Evolutionary conservation across 441 rosid species (phyloP).

Genomic region (Biscutella laevigata): DNA sequence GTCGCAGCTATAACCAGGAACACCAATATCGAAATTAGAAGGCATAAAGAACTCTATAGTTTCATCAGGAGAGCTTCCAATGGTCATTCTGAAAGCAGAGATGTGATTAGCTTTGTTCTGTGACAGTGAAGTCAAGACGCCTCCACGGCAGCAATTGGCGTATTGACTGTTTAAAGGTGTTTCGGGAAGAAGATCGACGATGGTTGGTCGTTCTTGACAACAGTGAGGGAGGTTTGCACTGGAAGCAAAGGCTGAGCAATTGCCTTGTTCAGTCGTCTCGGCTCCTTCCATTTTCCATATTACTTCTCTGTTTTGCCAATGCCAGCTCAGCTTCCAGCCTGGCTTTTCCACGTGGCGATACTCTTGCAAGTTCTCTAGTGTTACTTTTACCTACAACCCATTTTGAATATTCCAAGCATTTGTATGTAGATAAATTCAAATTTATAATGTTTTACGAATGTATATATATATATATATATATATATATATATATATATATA

Average conservation of each 20-base stretch:
- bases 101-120: slow-evolving; percentile 39
- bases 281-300: slow-evolving; percentile 75
- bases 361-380: slow-evolving; percentile 49
- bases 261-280: slow-evolving; percentile 76
- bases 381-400: slow-evolving; percentile 39
- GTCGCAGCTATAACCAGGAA: slow-evolving; percentile 63
- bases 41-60: slow-evolving; percentile 35
- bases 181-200: slow-evolving; percentile 68
- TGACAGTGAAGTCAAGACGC: slow-evolving; percentile 49
- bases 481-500: no score
- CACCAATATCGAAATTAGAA: slow-evolving; percentile 42
- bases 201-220: slow-evolving; percentile 52
- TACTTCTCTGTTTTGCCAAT: slow-evolving; percentile 48
- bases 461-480: no score
- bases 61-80: slow-evolving; percentile 24
- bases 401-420: neutral
- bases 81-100: slow-evolving; percentile 43
- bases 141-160: slow-evolving; percentile 70
- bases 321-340: slow-evolving; percentile 72
- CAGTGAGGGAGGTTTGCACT: slow-evolving; percentile 45
- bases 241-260: slow-evolving; percentile 47
- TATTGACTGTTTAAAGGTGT: slow-evolving; percentile 41
- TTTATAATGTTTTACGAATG: no score
- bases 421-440: no score
- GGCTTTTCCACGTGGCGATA: slow-evolving; percentile 68